Conservation (phyloP, 225 moss, liverwort and hornwort genomes). For the Straminergon stramineum region DNA sequence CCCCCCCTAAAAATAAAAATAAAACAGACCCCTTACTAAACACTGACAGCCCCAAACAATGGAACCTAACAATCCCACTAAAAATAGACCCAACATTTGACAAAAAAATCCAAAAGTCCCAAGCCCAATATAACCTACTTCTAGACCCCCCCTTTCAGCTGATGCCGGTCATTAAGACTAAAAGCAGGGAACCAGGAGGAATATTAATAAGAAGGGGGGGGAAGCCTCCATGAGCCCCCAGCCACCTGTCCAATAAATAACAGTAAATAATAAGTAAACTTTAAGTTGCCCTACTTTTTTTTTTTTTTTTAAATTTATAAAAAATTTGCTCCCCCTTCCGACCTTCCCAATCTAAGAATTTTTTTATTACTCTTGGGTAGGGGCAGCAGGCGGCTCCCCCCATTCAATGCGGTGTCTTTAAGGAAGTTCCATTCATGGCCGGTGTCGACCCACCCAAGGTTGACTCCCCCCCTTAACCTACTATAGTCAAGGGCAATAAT, state of each 20-base stretch:
- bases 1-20: no score
- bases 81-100: background rate
- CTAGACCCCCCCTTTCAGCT: background rate
- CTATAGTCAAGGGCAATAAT: no score
- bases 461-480: background rate
- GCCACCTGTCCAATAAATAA: background rate
- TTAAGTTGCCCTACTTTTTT: no score
- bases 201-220: background rate
- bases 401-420: background rate
- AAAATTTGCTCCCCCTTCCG: background rate
- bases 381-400: background rate
- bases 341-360: background rate
- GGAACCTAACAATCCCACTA: background rate
- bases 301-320: no score
- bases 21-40: background rate
- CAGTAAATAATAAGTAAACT: background rate
- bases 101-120: background rate
- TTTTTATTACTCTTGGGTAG: background rate
- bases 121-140: background rate
- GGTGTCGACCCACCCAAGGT: constrained; percentile 18
- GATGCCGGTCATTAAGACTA: background rate
- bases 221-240: background rate
- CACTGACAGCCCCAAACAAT: background rate
- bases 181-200: background rate
- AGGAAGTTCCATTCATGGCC: constrained; percentile 2